Percentiles rank a stretch among this genome's conserved stretches.
Evolutionary conservation across 192 early-diverging fungal genomes (phyloP).

Genomic region (Backusella parvicylindrica): DNA sequence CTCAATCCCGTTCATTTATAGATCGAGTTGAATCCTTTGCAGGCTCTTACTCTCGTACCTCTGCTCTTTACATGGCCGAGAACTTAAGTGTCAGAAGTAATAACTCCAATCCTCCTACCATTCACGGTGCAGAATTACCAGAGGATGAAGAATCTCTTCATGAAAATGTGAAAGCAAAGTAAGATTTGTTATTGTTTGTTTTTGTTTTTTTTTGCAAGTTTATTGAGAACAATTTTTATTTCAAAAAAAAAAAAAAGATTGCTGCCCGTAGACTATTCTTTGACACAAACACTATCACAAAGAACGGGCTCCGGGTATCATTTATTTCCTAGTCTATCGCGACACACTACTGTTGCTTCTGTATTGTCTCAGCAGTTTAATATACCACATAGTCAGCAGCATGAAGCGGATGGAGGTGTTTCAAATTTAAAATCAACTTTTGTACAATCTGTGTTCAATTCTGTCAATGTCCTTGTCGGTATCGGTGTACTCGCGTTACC

Average conservation of each 20-base stretch:
- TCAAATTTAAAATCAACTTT: constrained; percentile 28
- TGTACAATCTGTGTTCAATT: constrained; percentile 48
- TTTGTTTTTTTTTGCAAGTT: neutral
- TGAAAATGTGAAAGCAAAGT: constrained; percentile 4
- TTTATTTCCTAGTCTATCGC: constrained; percentile 21
- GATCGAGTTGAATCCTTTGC: constrained; percentile 19
- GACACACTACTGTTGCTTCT: constrained; percentile 22
- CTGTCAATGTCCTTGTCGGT: constrained; percentile 60
- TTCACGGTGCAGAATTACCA: neutral
- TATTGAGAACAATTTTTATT: neutral
- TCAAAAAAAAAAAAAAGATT: neutral
- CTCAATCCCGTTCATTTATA: neutral
- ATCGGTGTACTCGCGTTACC: constrained; percentile 64
- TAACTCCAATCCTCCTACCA: neutral
- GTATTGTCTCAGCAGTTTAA: constrained; percentile 17
- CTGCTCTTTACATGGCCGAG: constrained; percentile 27
- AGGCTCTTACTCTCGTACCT: constrained; percentile 28
- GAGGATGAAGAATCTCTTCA: constrained; percentile 7
- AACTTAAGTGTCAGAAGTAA: constrained; percentile 1
- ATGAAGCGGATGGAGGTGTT: neutral
- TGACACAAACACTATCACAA: constrained; percentile 4
- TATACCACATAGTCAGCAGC: neutral
- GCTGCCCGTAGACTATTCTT: constrained; percentile 3
- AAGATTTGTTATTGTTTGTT: neutral
- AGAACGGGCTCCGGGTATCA: neutral